phyloP scores from a whole-genome alignment of 2,329 filamentous ascomycete species.

The Pseudocercospora pini-densiflorae region DNA sequence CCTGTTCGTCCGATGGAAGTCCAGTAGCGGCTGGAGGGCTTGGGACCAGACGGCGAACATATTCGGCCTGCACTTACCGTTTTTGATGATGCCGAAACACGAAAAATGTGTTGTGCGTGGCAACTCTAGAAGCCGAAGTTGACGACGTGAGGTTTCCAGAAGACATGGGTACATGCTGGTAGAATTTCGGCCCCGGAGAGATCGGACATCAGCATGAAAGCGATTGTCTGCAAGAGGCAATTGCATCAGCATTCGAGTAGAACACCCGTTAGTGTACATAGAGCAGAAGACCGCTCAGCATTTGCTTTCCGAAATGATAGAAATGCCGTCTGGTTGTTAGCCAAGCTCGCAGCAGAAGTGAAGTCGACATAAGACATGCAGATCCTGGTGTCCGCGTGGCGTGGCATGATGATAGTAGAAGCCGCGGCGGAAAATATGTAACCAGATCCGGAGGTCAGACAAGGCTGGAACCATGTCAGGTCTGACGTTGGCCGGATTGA shows the following conservation, averaged over 20 bases:
- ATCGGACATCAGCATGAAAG: not conserved
- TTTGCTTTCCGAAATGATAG: not conserved
- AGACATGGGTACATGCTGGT: not conserved
- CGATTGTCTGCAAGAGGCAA: not conserved
- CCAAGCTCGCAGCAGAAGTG: not conserved
- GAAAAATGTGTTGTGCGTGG: not conserved
- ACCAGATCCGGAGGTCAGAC: not conserved
- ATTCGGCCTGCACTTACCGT: not conserved
- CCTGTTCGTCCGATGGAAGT: not conserved
- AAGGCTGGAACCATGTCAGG: constrained; percentile 7
- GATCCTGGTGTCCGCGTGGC: not conserved
- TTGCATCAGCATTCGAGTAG: not conserved
- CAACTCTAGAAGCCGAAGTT: not conserved
- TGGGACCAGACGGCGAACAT: not conserved
- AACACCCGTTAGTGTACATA: not conserved
- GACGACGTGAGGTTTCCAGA: not conserved
- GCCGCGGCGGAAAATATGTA: not conserved
- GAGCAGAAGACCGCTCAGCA: not conserved
- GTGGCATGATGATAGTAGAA: not conserved
- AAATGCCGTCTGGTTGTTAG: not conserved
- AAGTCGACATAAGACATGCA: not conserved
- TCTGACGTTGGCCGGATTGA: not conserved
- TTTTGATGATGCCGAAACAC: not conserved
- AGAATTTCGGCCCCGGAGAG: not conserved
- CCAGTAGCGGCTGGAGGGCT: not conserved